Percentiles rank a stretch among this genome's conserved stretches.
These are phyloP conservation scores for Wickerhamiella slavikovae DNA, from an alignment of 805 yeast species.

Conservation along the genomic window DNA sequence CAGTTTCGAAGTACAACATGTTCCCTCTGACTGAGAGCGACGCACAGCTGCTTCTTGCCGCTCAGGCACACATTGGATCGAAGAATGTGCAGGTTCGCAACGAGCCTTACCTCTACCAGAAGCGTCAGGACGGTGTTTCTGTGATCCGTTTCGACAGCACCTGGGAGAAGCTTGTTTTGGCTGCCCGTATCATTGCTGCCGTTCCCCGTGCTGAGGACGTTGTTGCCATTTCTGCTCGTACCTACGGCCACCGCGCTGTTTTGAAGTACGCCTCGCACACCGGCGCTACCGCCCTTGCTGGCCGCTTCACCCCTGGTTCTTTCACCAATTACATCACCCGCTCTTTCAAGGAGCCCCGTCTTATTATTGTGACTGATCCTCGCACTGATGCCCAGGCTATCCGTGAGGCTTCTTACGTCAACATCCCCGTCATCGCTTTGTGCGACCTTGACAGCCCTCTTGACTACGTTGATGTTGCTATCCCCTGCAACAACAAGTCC, in stretches of 20 bases:
- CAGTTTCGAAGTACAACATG: too few species aligned
- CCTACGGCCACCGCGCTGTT: conserved; percentile 99
- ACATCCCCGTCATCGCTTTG: conserved; percentile 99
- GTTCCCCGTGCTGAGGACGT: conserved; percentile 97
- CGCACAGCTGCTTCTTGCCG: conserved; percentile 97
- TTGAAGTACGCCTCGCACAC: conserved; percentile 99
- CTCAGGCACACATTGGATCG: conserved; percentile 98
- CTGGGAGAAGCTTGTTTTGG: conserved; percentile 98
- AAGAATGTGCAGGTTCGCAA: conserved; percentile 83
- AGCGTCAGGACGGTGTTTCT: conserved; percentile 99
- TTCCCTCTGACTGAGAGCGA: conserved; percentile 73
- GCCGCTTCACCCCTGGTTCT: conserved; percentile 99
- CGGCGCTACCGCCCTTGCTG: conserved; percentile 99
- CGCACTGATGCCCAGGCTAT: conserved; percentile 99
- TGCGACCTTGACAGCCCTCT: conserved; percentile 97
- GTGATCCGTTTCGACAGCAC: conserved; percentile 96
- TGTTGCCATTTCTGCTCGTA: conserved; percentile 97
- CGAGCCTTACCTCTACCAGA: conserved; percentile 13
- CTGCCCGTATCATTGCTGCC: conserved; percentile 99
- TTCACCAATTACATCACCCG: conserved; percentile 99
- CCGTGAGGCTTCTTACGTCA: conserved; percentile 98
- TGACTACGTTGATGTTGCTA: conserved; percentile 98
- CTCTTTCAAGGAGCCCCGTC: conserved; percentile 99
- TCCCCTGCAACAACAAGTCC: conserved; percentile 99
- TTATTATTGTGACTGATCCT: conserved; percentile 98